Percentiles rank a stretch among this genome's conserved stretches.
Conservation (phyloP, 495 filamentous ascomycete species). For the Penicillium ochrochloron region DNA sequence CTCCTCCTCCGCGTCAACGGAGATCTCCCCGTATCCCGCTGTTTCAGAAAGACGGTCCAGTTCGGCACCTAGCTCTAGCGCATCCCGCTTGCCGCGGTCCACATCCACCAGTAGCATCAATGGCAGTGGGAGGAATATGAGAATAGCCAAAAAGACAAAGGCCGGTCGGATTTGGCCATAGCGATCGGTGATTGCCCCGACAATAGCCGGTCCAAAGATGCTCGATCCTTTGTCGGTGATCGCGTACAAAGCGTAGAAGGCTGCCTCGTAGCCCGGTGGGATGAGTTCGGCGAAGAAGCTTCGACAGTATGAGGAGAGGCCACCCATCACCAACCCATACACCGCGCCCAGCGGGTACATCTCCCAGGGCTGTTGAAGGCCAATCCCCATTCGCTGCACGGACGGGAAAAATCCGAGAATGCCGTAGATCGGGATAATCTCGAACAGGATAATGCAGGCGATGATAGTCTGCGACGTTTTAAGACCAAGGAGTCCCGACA, state of each 20-base stretch:
- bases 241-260: constrained; percentile 95
- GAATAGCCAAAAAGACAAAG: constrained; percentile 85
- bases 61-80: constrained; percentile 67
- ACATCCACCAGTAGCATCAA: constrained; percentile 86
- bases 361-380: constrained; percentile 91
- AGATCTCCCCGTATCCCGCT: constrained; percentile 33
- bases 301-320: constrained; percentile 90
- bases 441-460: constrained; percentile 85
- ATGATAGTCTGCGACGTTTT: constrained; percentile 86
- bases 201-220: constrained; percentile 92
- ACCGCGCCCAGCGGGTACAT: constrained; percentile 93
- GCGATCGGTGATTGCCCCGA: constrained; percentile 86
- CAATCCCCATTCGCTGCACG: constrained; percentile 74
- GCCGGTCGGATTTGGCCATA: constrained; percentile 91
- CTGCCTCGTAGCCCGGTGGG: constrained; percentile 90
- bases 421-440: constrained; percentile 90
- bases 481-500: constrained; percentile 68
- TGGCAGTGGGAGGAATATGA: constrained; percentile 82
- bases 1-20: constrained; percentile 13
- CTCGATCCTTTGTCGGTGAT: constrained; percentile 98
- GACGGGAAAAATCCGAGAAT: constrained; percentile 87
- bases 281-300: constrained; percentile 91
- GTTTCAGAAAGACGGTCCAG: constrained; percentile 51
- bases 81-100: constrained; percentile 84
- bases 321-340: constrained; percentile 92